Base-by-base conservation (phyloP, 805 yeast genomes). In the Candida tallmaniae region DNA sequence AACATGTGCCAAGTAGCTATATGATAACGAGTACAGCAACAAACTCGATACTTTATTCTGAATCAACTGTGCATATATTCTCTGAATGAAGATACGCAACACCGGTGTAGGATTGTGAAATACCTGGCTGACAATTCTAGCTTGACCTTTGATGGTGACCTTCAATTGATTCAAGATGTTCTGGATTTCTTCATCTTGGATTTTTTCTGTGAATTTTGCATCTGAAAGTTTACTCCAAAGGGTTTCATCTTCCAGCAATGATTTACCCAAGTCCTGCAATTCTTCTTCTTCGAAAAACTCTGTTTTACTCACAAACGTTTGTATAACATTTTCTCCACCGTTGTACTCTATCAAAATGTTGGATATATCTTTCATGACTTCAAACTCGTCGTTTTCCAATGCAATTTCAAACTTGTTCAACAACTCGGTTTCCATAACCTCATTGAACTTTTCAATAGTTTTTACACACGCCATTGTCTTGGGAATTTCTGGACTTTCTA, bases 241-340 rank as follows among this genome's bases (percentile, higher is more conserved):
- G 0, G 58, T 51, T 30, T 74, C 76, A 42, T 72, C 65, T 13
- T 57, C 61, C n/a, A 62, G 53, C 10, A 40, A 32, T 12, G 44
- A 40, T 22, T 34, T 40, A 8, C 42, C 35, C 14, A 36, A 23
- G 13, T 34, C 35, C 40, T 67, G 60, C 3, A 49, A 52, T 38
- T 74, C 72, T 42, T 71, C 62, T 23, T 63, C 67, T 25, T 61
- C 68, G 35, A 69, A 65, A 55, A 89, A 83, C 31, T 79, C 83
- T 51, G 84, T 86, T 51, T 84, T 87, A 51, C 77, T 78, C 27
- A 89, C 83, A 59, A 85, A 90, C 31, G 81, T 78, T 51, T 81
- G 86, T 6, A 86, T 82, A 6, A 89, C 90, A 39, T 82, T 79
- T 8, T 75, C 70, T 9, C 96, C 96, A 13, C 87, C 90, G 51